A percentile compares a stretch with the other conserved stretches of the same genome.
phyloP scores from a whole-genome alignment of 2,329 filamentous ascomycete species.

The Fusarium lyarnte region DNA sequence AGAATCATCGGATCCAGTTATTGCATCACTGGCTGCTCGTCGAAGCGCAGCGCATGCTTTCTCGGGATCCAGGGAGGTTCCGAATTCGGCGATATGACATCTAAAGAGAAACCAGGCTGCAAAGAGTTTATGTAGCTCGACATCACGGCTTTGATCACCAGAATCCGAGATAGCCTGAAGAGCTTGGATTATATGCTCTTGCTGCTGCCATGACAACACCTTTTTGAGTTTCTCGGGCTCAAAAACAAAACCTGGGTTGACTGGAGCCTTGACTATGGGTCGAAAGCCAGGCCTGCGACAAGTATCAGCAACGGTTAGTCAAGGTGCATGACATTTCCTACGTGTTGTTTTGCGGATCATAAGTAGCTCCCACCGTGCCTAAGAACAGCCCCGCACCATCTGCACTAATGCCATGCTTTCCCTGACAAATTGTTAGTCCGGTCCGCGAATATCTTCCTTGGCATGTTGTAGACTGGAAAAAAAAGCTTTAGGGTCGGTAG shows the following conservation, averaged over 20 bases:
- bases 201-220: neutral
- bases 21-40: neutral
- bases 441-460: too few relatives aligned
- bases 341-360: neutral
- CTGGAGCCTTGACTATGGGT: neutral
- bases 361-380: neutral
- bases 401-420: neutral
- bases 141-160: neutral
- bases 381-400: neutral
- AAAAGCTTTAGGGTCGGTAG: too few relatives aligned
- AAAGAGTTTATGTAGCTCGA: neutral
- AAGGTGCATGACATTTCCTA: neutral
- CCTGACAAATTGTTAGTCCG: accelerated
- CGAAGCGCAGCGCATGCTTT: neutral
- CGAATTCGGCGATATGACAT: neutral
- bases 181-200: neutral
- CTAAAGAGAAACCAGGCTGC: neutral
- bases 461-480: too few relatives aligned
- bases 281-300: neutral
- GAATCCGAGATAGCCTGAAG: neutral
- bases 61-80: neutral
- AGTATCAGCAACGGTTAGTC: neutral
- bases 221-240: neutral
- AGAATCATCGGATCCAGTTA: neutral
- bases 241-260: neutral